Evolutionary conservation across 257 asterid species (phyloP).

Genomic region (Primulina eburnea): DNA sequence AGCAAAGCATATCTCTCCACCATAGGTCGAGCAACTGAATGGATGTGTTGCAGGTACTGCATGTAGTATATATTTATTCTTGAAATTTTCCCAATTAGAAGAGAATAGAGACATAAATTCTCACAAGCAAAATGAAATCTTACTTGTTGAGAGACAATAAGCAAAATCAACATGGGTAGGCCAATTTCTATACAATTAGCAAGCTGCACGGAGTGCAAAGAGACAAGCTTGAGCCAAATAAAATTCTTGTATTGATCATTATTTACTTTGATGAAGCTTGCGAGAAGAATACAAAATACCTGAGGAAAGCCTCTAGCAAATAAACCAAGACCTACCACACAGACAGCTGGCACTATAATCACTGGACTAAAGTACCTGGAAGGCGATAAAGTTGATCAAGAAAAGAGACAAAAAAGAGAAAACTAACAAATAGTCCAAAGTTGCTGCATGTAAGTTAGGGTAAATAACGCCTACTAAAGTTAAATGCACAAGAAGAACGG

Average conservation of each 20-base stretch:
- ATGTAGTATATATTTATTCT: constrained; percentile 15
- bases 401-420: not conserved
- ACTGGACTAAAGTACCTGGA: constrained; percentile 75
- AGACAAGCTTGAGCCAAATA: constrained; percentile 18
- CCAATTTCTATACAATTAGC: constrained; percentile 84
- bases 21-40: constrained; percentile 48
- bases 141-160: constrained; percentile 81
- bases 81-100: not conserved
- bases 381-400: constrained; percentile 7
- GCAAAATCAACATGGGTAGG: constrained; percentile 79
- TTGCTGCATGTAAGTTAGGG: not conserved
- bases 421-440: constrained; percentile 1
- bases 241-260: constrained; percentile 10
- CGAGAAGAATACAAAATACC: constrained; percentile 38
- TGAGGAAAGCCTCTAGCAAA: constrained; percentile 80
- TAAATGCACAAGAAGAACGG: not conserved
- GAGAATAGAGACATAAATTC: not conserved
- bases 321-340: constrained; percentile 88
- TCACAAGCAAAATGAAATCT: constrained; percentile 23
- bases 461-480: not conserved
- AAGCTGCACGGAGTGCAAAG: constrained; percentile 48
- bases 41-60: constrained; percentile 78
- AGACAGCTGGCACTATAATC: constrained; percentile 72
- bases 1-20: constrained; percentile 95
- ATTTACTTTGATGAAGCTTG: constrained; percentile 8